Conservation (phyloP, 2,329 filamentous ascomycete species). For the Bertia moriformis region DNA sequence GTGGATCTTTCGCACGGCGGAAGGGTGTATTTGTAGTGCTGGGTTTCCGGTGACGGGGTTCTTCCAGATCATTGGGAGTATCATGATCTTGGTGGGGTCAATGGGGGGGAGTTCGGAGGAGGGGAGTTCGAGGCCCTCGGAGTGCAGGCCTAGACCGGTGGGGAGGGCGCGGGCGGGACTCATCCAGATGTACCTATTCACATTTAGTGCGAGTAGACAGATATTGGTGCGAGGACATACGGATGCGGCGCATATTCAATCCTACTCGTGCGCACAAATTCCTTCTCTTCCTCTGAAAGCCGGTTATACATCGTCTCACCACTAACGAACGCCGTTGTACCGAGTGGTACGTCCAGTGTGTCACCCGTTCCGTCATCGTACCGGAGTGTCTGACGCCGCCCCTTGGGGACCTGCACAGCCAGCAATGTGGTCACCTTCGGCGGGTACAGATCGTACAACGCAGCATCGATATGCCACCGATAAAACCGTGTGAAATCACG, state of each 20-base stretch:
- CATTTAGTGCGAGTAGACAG: too few species aligned
- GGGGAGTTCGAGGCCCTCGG: constrained; percentile 30
- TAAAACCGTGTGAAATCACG: constrained; percentile 36
- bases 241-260: constrained; percentile 41
- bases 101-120: constrained; percentile 29
- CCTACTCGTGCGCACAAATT: constrained; percentile 32
- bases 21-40: constrained; percentile 38
- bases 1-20: constrained; percentile 33
- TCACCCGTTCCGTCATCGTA: constrained; percentile 38
- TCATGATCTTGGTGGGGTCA: constrained; percentile 32
- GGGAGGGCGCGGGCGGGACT: constrained; percentile 28
- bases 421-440: constrained; percentile 36
- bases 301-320: constrained; percentile 36
- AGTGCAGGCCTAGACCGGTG: constrained; percentile 36
- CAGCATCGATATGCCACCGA: constrained; percentile 41
- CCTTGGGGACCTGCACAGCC: constrained; percentile 34
- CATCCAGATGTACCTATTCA: constrained; percentile 37
- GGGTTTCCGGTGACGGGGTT: constrained; percentile 36
- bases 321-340: constrained; percentile 38
- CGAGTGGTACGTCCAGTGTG: constrained; percentile 30
- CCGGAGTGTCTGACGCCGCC: constrained; percentile 29
- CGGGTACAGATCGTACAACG: constrained; percentile 35
- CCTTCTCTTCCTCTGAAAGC: constrained; percentile 30
- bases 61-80: constrained; percentile 39
- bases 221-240: not conserved